A percentile compares a stretch with the other conserved stretches of the same genome.
These are phyloP conservation scores for Globisporangium megalacanthum DNA, from an alignment of 352 stramenopile species.

Conservation along the genomic window DNA sequence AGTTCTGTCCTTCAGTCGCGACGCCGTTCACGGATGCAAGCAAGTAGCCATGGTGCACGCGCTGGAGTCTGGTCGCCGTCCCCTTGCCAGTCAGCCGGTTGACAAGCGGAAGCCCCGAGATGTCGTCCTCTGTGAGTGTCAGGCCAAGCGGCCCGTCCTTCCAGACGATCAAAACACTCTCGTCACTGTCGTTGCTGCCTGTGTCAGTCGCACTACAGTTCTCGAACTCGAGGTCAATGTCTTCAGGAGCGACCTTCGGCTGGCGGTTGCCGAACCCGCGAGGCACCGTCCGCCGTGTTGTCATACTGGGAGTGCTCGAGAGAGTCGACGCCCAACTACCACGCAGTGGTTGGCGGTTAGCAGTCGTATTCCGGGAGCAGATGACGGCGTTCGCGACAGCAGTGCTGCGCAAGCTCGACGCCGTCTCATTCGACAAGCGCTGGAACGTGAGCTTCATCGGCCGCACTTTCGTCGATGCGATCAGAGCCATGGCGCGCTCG, in stretches of 20 bases:
- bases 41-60: conserved; percentile 34
- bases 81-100: conserved; percentile 72
- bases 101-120: conserved; percentile 42
- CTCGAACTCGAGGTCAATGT: background rate
- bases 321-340: background rate
- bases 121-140: conserved; percentile 43
- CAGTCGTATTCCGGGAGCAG: background rate
- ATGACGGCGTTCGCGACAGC: background rate
- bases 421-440: conserved; percentile 18
- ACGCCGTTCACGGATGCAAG: conserved; percentile 50
- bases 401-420: conserved; percentile 1
- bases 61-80: conserved; percentile 27
- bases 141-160: conserved; percentile 36
- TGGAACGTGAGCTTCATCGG: conserved; percentile 54
- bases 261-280: background rate
- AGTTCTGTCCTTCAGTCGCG: conserved; percentile 16
- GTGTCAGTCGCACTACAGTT: background rate
- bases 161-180: conserved; percentile 45
- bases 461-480: conserved; percentile 21
- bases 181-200: conserved; percentile 3
- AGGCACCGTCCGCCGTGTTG: background rate
- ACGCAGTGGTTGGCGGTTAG: background rate
- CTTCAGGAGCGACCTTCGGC: background rate
- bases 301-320: background rate
- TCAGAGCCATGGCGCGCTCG: conserved; percentile 24